Conservation (phyloP, 2,329 filamentous ascomycete genomes). For the Trichophaea hybrida region DNA sequence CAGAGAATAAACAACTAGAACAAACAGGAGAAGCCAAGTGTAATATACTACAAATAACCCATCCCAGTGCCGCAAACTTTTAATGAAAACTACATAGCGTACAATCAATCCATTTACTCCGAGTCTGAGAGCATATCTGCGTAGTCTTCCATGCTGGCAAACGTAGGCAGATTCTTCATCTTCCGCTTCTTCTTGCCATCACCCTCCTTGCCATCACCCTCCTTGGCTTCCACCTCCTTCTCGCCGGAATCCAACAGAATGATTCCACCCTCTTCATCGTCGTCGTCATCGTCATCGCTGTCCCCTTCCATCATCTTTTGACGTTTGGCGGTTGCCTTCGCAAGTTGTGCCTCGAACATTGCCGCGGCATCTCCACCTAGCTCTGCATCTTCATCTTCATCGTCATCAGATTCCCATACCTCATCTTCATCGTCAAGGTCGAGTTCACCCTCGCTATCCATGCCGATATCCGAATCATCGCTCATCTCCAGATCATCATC, state of each 20-base stretch:
- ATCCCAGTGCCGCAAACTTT: background rate
- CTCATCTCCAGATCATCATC: constrained; percentile 29
- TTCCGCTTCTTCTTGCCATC: constrained; percentile 58
- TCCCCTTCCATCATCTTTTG: constrained; percentile 24
- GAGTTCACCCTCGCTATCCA: constrained; percentile 20
- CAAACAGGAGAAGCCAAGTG: background rate
- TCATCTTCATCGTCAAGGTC: constrained; percentile 29
- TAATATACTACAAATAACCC: background rate
- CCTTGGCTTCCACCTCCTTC: constrained; percentile 8
- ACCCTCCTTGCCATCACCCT: constrained; percentile 11
- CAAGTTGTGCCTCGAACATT: constrained; percentile 30
- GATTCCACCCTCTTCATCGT: constrained; percentile 17
- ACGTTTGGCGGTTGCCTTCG: constrained; percentile 29
- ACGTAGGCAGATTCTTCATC: constrained; percentile 77
- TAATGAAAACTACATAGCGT: background rate
- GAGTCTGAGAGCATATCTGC: constrained; percentile 58
- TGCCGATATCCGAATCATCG: constrained; percentile 26
- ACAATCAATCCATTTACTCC: background rate
- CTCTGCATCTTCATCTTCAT: constrained; percentile 37
- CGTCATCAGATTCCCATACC: constrained; percentile 24
- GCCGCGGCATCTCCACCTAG: constrained; percentile 40
- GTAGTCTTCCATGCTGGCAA: constrained; percentile 89
- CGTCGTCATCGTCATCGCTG: constrained; percentile 22
- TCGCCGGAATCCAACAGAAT: background rate
- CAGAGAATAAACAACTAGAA: background rate